A percentile compares a stretch with the other conserved stretches of the same genome.
Conservation (phyloP, 2,329 filamentous ascomycete species). For the Aspergillus versicolor region DNA sequence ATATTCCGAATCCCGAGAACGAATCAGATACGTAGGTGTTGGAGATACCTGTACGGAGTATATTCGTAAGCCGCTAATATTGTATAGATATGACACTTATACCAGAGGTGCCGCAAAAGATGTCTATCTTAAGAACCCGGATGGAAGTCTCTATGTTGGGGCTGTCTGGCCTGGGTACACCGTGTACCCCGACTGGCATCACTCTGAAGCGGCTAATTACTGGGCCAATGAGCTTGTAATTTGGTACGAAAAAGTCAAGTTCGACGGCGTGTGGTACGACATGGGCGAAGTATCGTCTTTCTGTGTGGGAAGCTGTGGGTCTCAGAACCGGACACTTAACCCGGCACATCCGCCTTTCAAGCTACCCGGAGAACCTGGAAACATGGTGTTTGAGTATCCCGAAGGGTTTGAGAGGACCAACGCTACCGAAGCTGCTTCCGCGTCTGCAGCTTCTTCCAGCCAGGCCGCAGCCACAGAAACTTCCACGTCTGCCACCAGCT, state of each 20-base stretch:
- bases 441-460: slow-evolving; percentile 53
- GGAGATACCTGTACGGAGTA: slow-evolving; percentile 13
- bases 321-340: slow-evolving; percentile 62
- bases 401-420: slow-evolving; percentile 71
- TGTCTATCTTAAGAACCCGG: slow-evolving; percentile 54
- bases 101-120: slow-evolving; percentile 50
- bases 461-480: slow-evolving; percentile 46
- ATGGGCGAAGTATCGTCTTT: slow-evolving; percentile 64
- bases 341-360: slow-evolving; percentile 66
- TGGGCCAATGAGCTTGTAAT: slow-evolving; percentile 56
- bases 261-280: slow-evolving; percentile 60
- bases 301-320: slow-evolving; percentile 72
- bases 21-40: slow-evolving; percentile 60
- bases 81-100: slow-evolving; percentile 51
- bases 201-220: slow-evolving; percentile 59
- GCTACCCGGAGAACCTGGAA: slow-evolving; percentile 64
- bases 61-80: background rate
- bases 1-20: slow-evolving; percentile 70
- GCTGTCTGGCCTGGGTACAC: slow-evolving; percentile 60
- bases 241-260: slow-evolving; percentile 55
- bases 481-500: slow-evolving; percentile 36
- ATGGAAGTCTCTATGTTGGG: slow-evolving; percentile 56
- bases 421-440: slow-evolving; percentile 63
- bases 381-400: slow-evolving; percentile 61
- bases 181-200: slow-evolving; percentile 62